phyloP scores from a whole-genome alignment of 1,139 yeast genomes.

The Nakaseomyces glabratus region DNA sequence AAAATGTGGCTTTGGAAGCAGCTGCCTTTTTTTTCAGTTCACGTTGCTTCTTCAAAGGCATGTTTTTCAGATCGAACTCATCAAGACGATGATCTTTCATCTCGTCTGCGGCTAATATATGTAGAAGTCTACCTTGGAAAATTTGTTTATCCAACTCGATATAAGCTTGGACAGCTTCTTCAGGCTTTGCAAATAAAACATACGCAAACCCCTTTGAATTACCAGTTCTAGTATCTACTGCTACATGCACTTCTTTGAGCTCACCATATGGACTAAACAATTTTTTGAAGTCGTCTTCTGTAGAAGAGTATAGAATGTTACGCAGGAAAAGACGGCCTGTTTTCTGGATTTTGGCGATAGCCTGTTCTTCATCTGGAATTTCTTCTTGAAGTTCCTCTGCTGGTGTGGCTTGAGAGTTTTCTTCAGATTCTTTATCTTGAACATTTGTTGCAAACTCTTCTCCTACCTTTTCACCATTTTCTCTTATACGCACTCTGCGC shows the following conservation, averaged over 20 bases:
- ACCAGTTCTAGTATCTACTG: constrained; percentile 83
- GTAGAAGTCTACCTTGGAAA: constrained; percentile 89
- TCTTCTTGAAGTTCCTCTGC: constrained; percentile 10
- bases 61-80: constrained; percentile 80
- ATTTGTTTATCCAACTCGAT: constrained; percentile 71
- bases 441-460: constrained; percentile 13
- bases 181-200: constrained; percentile 55
- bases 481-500: constrained; percentile 66
- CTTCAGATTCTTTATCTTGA: constrained; percentile 7
- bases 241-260: constrained; percentile 77
- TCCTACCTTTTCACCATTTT: constrained; percentile 32
- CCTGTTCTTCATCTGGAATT: constrained; percentile 31
- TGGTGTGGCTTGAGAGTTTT: no score
- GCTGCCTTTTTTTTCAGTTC: constrained; percentile 76
- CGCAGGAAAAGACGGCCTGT: constrained; percentile 85
- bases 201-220: constrained; percentile 92
- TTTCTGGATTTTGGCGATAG: constrained; percentile 44
- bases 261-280: constrained; percentile 42
- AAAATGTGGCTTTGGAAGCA: constrained; percentile 77
- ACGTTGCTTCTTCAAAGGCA: constrained; percentile 85
- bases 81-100: constrained; percentile 74
- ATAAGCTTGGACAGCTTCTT: constrained; percentile 71
- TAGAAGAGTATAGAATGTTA: constrained; percentile 71
- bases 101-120: constrained; percentile 76
- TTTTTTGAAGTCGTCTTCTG: constrained; percentile 65